Conservation (phyloP, 148 eudicot genomes). For the Vaccinium corymbosum region DNA sequence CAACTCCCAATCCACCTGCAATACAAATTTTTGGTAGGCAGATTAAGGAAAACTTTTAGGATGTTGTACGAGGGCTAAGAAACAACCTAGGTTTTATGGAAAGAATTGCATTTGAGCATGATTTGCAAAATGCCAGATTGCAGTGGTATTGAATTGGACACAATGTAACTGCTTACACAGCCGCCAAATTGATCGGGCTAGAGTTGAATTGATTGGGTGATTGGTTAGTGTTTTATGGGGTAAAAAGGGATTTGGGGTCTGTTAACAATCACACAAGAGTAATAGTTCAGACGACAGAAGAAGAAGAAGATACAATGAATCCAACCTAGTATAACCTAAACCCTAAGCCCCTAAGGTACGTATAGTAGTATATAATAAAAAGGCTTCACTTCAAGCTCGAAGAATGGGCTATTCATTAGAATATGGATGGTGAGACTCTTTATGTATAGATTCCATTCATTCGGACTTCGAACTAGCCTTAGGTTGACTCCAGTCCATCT, state of each 20-base stretch:
- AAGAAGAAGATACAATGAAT: neutral
- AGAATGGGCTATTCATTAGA: no score
- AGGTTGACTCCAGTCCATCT: no score
- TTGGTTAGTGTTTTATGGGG: neutral
- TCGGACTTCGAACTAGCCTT: no score
- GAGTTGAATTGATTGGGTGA: neutral
- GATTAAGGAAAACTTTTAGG: no score
- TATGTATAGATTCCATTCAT: no score
- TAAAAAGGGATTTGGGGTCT: neutral
- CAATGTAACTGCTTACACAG: neutral
- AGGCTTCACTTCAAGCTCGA: neutral
- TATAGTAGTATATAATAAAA: neutral
- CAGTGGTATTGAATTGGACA: neutral
- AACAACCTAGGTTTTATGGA: no score
- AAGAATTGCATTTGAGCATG: neutral
- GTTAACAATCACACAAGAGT: neutral
- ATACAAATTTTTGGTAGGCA: no score
- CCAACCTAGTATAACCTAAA: neutral
- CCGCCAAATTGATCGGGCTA: neutral
- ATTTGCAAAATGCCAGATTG: neutral
- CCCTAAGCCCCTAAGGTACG: neutral
- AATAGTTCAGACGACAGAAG: neutral
- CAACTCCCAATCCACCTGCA: no score
- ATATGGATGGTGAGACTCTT: no score
- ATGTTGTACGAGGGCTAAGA: no score